Evolutionary conservation across 2,329 filamentous ascomycete species (phyloP).

Genomic region (Diplodia seriata): DNA sequence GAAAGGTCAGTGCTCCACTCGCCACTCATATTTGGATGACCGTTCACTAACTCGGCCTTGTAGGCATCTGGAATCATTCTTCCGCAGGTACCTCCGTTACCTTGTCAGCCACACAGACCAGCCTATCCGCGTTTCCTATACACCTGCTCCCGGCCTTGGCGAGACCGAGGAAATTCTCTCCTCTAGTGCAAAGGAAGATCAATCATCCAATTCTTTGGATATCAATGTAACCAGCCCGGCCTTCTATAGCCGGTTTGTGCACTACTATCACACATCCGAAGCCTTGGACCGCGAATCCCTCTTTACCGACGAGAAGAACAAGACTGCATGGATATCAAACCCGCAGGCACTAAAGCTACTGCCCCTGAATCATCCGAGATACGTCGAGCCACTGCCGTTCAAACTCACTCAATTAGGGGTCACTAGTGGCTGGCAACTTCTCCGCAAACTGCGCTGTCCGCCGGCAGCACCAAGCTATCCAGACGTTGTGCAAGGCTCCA

Average conservation of each 20-base stretch:
- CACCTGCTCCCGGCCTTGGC: conserved; percentile 56
- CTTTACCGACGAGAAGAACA: conserved; percentile 60
- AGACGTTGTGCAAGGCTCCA: background rate
- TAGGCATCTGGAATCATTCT: conserved; percentile 48
- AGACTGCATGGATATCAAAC: conserved; percentile 64
- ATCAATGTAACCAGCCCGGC: conserved; percentile 67
- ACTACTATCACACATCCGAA: conserved; percentile 68
- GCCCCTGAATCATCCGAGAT: conserved; percentile 37
- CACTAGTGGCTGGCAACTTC: conserved; percentile 47
- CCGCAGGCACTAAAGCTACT: conserved; percentile 55
- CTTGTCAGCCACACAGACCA: conserved; percentile 57
- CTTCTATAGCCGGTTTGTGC: conserved; percentile 71
- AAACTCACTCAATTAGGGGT: conserved; percentile 33
- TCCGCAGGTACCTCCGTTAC: conserved; percentile 50
- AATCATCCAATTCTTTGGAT: conserved; percentile 53
- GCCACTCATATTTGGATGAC: background rate
- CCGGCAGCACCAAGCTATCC: conserved; percentile 49
- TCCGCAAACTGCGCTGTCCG: conserved; percentile 50
- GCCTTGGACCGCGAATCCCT: conserved; percentile 66
- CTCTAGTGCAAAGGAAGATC: conserved; percentile 42
- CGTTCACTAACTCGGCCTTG: background rate
- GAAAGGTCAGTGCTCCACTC: conserved; percentile 52
- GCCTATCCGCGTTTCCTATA: conserved; percentile 61
- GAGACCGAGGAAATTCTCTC: conserved; percentile 36
- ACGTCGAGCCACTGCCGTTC: background rate